Evolutionary conservation across 768 basidiomycete species (phyloP).

Genomic region (Boletus vinaceobasis): DNA sequence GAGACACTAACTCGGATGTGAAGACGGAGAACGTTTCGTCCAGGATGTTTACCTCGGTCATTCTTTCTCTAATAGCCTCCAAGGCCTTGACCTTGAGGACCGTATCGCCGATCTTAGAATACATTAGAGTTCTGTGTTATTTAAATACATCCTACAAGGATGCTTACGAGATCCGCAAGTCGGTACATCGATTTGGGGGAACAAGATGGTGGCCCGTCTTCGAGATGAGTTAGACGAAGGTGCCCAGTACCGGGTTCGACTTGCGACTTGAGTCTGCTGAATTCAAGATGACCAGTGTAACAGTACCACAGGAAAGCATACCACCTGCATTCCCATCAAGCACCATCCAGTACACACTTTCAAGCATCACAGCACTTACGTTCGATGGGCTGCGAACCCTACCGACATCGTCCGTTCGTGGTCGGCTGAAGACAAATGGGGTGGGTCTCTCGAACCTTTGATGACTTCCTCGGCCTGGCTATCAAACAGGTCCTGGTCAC

Average conservation of each 20-base stretch:
- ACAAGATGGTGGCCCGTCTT: slow-evolving; percentile 16
- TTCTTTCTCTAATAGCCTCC: slow-evolving; percentile 13
- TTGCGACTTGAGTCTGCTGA: slow-evolving; percentile 18
- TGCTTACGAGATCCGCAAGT: slow-evolving; percentile 30
- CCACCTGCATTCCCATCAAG: slow-evolving; percentile 14
- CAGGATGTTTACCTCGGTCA: slow-evolving; percentile 19
- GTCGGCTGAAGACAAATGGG: neutral
- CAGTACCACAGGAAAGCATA: slow-evolving; percentile 25
- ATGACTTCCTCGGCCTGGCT: slow-evolving; percentile 4
- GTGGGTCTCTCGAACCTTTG: neutral
- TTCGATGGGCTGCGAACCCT: slow-evolving; percentile 16
- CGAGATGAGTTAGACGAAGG: neutral
- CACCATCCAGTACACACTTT: neutral
- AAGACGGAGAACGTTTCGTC: slow-evolving; percentile 28
- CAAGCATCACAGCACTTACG: slow-evolving; percentile 5
- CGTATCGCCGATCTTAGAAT: slow-evolving; percentile 12
- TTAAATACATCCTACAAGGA: neutral
- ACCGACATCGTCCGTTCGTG: neutral
- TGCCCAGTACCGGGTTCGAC: neutral
- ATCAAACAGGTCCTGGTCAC: neutral
- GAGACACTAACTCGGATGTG: slow-evolving; percentile 18
- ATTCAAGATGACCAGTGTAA: slow-evolving; percentile 20
- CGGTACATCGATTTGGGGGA: slow-evolving; percentile 39
- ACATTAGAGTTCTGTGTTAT: neutral
- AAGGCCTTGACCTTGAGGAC: slow-evolving; percentile 18